These are phyloP conservation scores for Stylonectria norvegica DNA, from an alignment of 2,329 filamentous ascomycete species.

Conservation along the genomic window DNA sequence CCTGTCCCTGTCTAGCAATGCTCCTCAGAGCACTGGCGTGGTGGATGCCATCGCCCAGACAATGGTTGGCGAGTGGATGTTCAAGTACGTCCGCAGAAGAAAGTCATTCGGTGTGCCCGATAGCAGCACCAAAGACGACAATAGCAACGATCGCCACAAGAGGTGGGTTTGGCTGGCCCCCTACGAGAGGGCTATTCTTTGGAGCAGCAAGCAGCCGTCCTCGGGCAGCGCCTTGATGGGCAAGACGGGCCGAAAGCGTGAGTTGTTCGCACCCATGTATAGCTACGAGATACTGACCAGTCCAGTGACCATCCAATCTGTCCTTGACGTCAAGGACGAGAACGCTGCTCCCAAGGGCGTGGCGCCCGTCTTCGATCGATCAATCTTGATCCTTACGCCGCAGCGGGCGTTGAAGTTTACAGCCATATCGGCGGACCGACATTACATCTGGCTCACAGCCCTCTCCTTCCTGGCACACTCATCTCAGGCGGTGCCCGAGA, in stretches of 20 bases:
- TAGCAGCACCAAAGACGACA: slow-evolving; percentile 63
- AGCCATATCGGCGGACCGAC: slow-evolving; percentile 74
- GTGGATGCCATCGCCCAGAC: slow-evolving; percentile 97
- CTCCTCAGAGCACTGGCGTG: slow-evolving; percentile 69
- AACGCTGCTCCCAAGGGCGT: slow-evolving; percentile 74
- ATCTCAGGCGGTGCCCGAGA: slow-evolving; percentile 73
- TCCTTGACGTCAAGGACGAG: slow-evolving; percentile 94
- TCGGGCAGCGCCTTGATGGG: slow-evolving; percentile 85
- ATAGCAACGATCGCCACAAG: slow-evolving; percentile 79
- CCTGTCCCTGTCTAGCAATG: slow-evolving; percentile 48
- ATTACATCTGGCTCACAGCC: slow-evolving; percentile 92
- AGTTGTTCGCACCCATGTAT: no score
- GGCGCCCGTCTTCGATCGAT: slow-evolving; percentile 74
- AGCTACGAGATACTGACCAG: slow-evolving; percentile 30
- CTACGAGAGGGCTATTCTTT: slow-evolving; percentile 93
- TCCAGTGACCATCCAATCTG: slow-evolving; percentile 88
- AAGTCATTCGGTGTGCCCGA: slow-evolving; percentile 86
- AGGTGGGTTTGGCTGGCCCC: slow-evolving; percentile 98
- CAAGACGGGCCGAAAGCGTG: slow-evolving; percentile 80
- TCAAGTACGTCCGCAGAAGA: slow-evolving; percentile 80
- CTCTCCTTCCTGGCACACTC: slow-evolving; percentile 94
- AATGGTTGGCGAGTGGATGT: slow-evolving; percentile 98
- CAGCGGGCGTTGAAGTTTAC: slow-evolving; percentile 95
- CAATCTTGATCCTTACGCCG: slow-evolving; percentile 90
- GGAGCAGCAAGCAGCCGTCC: slow-evolving; percentile 96